Base-by-base conservation (phyloP, 2,329 filamentous ascomycete species). In the Fusarium burgessii region DNA sequence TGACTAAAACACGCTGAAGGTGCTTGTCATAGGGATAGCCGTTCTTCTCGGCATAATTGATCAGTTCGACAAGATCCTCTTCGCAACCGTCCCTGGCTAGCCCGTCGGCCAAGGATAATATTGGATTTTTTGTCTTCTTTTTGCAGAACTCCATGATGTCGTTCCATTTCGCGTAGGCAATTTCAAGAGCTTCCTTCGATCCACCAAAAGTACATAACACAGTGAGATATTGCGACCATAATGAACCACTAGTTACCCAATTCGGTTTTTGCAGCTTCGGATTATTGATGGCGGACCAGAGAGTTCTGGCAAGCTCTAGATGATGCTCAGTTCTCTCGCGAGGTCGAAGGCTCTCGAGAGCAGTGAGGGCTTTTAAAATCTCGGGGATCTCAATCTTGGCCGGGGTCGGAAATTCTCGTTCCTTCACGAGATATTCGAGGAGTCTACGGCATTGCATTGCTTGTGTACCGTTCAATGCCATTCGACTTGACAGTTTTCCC, bases 401-500 rank as follows among this genome's bases (percentile, higher is more conserved):
- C n/a, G 54, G 33, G 11, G 43, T 58, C n/a, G 65, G 46, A 47
- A 62, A 43, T 36, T 62, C 64, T 27, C 62, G 62, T 58, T 79
- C 76, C 20, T 78, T 74, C 9, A 78, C 67, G n/a, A 93, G 82
- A 77, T 93, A 88, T 25, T 86, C 81, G 63, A 93, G 87, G 45
- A 93, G 89, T 41, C 86, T 80, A 14, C 78, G 79, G 61, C 86
- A 83, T 60, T 87, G 81, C 20, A 85, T 80, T 2, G 92, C 91
- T 74, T 96, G 91, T 43, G 90, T 86, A 73, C 89, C 84, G 79
- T 93, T 89, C 78, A 93, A 76, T 55, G 85, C 74, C 68, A 86
- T 76, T 71, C 83, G 76, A 68, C 83, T 80, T 74, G 82, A 74
- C 62, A 83, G 69, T 80, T 92, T 87, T 77, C 84, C 84, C 20